Evolutionary conservation across 1,139 yeast genomes (phyloP), one percentile per base, ranked within the genome.

Genomic region (Candida sojae): DNA sequence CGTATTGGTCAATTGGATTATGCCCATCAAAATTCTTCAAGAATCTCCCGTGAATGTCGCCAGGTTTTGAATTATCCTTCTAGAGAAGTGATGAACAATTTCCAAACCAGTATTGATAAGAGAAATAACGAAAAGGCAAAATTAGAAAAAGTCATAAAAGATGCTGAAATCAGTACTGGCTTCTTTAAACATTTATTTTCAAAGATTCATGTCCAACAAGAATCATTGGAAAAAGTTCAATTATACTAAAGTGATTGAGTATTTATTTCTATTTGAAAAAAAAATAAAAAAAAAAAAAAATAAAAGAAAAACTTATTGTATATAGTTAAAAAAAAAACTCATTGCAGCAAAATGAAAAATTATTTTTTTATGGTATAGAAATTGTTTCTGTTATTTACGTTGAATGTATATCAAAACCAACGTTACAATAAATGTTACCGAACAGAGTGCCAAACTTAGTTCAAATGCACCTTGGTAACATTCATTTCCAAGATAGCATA

Each of bases 31-130:
- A 92, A 92, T 63, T 84, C 97, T 2, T 79, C 79, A 47, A 77
- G 99, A 52, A 81, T 93, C 9, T 75, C 96, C 0, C 83, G 82
- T 56, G 98, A 93, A 62, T 88, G 91, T 51, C 78, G 96, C 35
- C 83, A 84, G 57, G 97, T 93, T 1, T 73, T 93, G 59, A 82
- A 80, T 58, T 84, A 79, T 60, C 98, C 98, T 5, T 80, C 90
- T 0, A 83, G 92, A 55, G 97, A 91, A 60, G 89, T 93, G 4
- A 81, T 89, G 60, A 80, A 82, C 46, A 83, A 85, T 41, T 86
- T 91, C 69, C 96, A 90, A 57, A 73, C 84, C 1, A 69, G 81
- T 44, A 76, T 89, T 43, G 96, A 88, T 55, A 77, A 79, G 57
- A 79, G 84, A 49, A 75, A 79, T 12, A 68, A 74, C n/a, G 81